Conservation (phyloP, 371 early-diverging fungal genomes). For the Mortierella sp. region DNA sequence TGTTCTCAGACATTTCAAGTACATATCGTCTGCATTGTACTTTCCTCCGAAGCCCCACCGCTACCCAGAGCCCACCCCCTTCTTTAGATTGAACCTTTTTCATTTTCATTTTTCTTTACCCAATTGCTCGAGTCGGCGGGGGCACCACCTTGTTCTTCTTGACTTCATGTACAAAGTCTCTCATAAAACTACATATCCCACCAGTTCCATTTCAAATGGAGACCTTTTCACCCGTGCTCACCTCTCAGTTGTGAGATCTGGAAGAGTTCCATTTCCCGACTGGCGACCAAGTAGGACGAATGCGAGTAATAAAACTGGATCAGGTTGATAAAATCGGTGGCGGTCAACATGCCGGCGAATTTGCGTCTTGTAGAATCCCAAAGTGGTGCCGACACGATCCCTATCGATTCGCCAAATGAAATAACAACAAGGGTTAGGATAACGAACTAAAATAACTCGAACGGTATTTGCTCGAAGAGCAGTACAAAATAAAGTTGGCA, state of each 20-base stretch:
- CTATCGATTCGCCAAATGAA: conserved; percentile 58
- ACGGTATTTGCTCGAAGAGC: not conserved
- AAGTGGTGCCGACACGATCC: conserved; percentile 94
- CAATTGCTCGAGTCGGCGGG: not conserved
- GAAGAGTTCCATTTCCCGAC: conserved; percentile 88
- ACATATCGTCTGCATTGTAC: not conserved
- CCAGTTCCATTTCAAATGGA: not conserved
- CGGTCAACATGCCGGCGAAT: conserved; percentile 94
- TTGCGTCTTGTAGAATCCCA: conserved; percentile 86
- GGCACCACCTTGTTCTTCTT: not conserved
- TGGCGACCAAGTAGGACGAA: conserved; percentile 81
- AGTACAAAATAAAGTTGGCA: not conserved
- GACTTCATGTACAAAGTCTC: not conserved
- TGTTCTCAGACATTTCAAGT: not conserved
- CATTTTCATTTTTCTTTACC: not conserved
- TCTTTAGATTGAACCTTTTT: not conserved
- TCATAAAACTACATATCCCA: not conserved
- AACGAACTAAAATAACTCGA: conserved; percentile 8
- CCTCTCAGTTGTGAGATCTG: conserved; percentile 82
- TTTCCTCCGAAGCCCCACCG: not conserved
- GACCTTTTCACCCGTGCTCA: conserved; percentile 20
- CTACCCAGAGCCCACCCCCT: not conserved
- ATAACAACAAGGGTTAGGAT: not conserved
- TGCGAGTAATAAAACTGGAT: conserved; percentile 92
- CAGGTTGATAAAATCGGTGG: conserved; percentile 93